phyloP scores from a whole-genome alignment of 352 stramenopile species.

The Globisporangium nagaii region DNA sequence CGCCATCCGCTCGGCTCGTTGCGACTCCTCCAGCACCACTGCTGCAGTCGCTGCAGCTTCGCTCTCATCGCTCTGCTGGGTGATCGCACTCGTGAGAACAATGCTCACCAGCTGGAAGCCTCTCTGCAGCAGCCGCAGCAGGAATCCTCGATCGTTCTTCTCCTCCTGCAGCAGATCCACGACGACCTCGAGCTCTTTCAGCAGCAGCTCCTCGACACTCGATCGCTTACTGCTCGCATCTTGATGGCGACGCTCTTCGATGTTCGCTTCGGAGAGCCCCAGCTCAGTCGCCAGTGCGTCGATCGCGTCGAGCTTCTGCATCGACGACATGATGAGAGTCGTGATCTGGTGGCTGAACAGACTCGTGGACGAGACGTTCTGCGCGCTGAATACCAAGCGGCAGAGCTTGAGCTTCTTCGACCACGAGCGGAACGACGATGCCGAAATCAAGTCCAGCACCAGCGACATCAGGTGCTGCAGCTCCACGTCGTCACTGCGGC shows the following conservation, averaged over 20 bases:
- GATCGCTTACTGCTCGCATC: slow-evolving; percentile 16
- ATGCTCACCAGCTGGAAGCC: slow-evolving; percentile 41
- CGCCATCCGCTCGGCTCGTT: slow-evolving; percentile 7
- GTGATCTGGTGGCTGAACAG: slow-evolving; percentile 48
- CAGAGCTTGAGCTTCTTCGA: slow-evolving; percentile 48
- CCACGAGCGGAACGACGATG: slow-evolving; percentile 57
- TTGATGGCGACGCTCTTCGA: slow-evolving; percentile 42
- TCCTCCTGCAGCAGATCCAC: slow-evolving; percentile 61
- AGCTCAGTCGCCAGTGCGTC: slow-evolving; percentile 51
- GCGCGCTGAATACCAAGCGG: slow-evolving; percentile 27
- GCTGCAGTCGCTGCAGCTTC: background rate
- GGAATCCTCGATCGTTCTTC: slow-evolving; percentile 41
- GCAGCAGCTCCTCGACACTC: slow-evolving; percentile 35
- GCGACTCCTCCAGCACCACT: background rate
- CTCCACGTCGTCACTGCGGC: slow-evolving; percentile 15
- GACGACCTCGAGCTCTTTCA: slow-evolving; percentile 63
- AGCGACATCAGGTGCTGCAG: slow-evolving; percentile 53
- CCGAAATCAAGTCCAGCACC: slow-evolving; percentile 58
- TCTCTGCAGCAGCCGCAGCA: slow-evolving; percentile 55
- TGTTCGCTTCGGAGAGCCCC: slow-evolving; percentile 50
- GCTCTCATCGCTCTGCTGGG: background rate
- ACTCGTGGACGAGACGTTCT: slow-evolving; percentile 1
- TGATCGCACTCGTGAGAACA: slow-evolving; percentile 7
- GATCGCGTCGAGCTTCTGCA: slow-evolving; percentile 52
- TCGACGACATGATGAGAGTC: slow-evolving; percentile 37